Percentiles rank a stretch among this genome's conserved stretches.
Conservation (phyloP, 306 rosid genomes). For the Carpinus fangiana region DNA sequence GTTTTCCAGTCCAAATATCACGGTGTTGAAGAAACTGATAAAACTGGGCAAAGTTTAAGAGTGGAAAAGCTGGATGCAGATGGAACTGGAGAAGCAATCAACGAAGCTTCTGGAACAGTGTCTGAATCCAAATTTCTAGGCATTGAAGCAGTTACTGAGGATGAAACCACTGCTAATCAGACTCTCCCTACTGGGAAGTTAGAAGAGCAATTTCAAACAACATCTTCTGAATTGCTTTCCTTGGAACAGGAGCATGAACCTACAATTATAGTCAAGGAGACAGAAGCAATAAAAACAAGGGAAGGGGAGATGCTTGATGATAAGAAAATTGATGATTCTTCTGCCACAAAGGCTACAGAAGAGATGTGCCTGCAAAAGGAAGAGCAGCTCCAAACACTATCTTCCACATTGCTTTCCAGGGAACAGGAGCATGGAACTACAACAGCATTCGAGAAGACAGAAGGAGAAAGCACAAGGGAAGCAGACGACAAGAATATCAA, state of each 20-base stretch:
- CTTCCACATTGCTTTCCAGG: constrained; percentile 4
- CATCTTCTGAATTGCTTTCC: not conserved
- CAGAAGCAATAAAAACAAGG: constrained; percentile 5
- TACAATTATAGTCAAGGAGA: not conserved
- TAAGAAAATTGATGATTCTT: not conserved
- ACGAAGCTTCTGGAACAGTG: constrained; percentile 2
- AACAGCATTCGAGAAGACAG: constrained; percentile 3
- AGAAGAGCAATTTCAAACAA: not conserved
- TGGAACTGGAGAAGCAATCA: constrained; percentile 17
- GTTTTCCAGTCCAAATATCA: not conserved
- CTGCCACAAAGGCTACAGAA: not conserved
- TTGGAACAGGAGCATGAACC: not conserved
- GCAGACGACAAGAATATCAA: not conserved
- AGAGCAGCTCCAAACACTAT: constrained; percentile 1
- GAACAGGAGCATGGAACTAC: constrained; percentile 23
- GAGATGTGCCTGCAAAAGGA: constrained; percentile 2
- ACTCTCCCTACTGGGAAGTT: not conserved
- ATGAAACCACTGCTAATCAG: constrained; percentile 9
- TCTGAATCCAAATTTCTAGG: not conserved
- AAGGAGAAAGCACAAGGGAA: constrained; percentile 13
- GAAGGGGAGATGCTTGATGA: not conserved
- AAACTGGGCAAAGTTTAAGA: not conserved
- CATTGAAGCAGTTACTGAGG: constrained; percentile 12
- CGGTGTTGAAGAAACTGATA: not conserved
- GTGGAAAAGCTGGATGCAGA: constrained; percentile 16